Base-by-base conservation (phyloP, 208 protist genomes). In the Crithidia sp. region DNA sequence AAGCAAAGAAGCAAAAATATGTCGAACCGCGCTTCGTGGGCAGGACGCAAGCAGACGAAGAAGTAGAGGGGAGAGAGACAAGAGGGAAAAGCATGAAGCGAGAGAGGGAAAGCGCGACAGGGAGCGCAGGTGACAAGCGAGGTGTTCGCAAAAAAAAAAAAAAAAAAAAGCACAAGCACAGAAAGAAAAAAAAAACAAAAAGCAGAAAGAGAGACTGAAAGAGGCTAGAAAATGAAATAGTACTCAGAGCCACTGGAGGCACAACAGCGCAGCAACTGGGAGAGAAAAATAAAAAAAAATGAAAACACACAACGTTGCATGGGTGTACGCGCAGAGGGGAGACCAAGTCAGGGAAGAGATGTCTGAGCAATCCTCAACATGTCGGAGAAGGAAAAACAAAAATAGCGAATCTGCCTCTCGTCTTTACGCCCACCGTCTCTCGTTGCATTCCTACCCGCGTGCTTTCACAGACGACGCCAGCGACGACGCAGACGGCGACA, bases 91-190 rank as follows among this genome's bases (percentile, higher is more conserved):
- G 28, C 28, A 28, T 28, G 14, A 44, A 19, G 13, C 49, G 28
- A 53, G 1, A 55, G 17, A 67, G 37, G 52, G 28, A 67, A 4
- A 52, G 50, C 68, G 40, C 54, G 67, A 72, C 47, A 58, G 50
- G 47, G 44, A 61, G 8, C 13, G 41, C 43, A 68, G 39, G 13
- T 37, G 40, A 55, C 16, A 39, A 44, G 37, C 17, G 43, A 69
- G 13, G 9, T 56, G 52, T 56, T 56, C 52, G 6, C 8, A 64
- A 39, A 67, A 45, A 62, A 67, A 52, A 52, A 64, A 47, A 52
- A 7, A 3, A 45, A 13, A 44, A 0, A 61, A 13, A 61, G 17
- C 39, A 13, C 39, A 50, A 50, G 10, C 13, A 16, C 39, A 37
- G 36, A 64, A 7, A 50, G 37, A 4, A 50, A 49, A 64, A 16